A percentile compares a stretch with the other conserved stretches of the same genome.
Conservation (phyloP, 2,329 filamentous ascomycete genomes). For the Rutstroemia sp. region DNA sequence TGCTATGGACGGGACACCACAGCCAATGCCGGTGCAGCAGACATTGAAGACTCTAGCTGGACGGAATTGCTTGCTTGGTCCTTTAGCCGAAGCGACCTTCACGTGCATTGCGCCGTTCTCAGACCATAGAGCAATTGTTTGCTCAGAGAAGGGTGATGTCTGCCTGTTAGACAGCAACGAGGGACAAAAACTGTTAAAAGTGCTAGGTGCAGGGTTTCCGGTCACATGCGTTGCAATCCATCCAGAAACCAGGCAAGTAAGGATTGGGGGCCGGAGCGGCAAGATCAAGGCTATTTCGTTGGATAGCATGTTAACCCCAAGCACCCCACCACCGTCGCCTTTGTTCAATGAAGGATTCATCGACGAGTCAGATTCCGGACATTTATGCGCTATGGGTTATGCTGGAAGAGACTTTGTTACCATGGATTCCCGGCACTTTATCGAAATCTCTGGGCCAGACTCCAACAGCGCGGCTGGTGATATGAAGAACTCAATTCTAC, state of each 20-base stretch:
- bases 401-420: conserved; percentile 61
- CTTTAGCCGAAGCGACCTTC: conserved; percentile 77
- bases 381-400: conserved; percentile 61
- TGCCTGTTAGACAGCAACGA: conserved; percentile 75
- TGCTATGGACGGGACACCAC: conserved; percentile 35
- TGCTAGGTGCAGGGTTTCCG: conserved; percentile 59
- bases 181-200: conserved; percentile 60
- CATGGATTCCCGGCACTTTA: conserved; percentile 67
- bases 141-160: conserved; percentile 82
- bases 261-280: conserved; percentile 32
- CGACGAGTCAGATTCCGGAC: conserved; percentile 26
- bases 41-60: conserved; percentile 67
- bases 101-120: conserved; percentile 68
- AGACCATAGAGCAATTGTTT: conserved; percentile 69
- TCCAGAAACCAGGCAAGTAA: conserved; percentile 27
- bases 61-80: conserved; percentile 78
- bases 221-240: conserved; percentile 34
- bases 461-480: conserved; percentile 29
- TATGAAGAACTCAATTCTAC: conserved; percentile 43
- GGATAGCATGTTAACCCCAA: conserved; percentile 30
- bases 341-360: conserved; percentile 13
- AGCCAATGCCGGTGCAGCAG: conserved; percentile 32
- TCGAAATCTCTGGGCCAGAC: conserved; percentile 47
- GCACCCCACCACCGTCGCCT: conserved; percentile 28
- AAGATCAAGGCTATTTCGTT: conserved; percentile 44